Conservation (phyloP, 108 stramenopile species). For the Cyclotella sp. region DNA sequence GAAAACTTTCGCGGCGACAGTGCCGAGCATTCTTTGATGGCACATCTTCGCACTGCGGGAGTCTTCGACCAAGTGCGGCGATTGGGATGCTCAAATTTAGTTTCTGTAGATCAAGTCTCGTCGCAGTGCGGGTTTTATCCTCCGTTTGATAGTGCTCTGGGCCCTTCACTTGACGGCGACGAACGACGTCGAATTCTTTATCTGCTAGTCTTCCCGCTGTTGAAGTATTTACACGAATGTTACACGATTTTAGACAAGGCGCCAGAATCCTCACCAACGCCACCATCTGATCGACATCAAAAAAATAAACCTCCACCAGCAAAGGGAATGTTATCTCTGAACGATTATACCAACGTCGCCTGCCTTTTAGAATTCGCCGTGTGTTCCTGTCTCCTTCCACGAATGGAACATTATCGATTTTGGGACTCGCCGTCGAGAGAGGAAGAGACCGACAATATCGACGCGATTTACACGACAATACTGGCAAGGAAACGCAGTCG, state of each 20-base stretch:
- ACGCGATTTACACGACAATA: constrained; percentile 5
- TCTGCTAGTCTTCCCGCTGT: constrained; percentile 37
- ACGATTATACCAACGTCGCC: constrained; percentile 86
- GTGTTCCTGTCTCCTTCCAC: constrained; percentile 66
- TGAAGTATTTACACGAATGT: constrained; percentile 34
- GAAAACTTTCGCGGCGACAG: background rate
- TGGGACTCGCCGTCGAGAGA: background rate
- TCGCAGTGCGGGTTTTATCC: background rate
- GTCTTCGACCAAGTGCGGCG: constrained; percentile 29
- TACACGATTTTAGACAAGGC: constrained; percentile 46
- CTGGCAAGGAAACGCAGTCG: constrained; percentile 29
- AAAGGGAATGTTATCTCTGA: constrained; percentile 76
- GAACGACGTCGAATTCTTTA: constrained; percentile 47
- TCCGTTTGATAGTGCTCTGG: background rate
- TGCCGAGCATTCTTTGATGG: constrained; percentile 19
- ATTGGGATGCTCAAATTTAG: background rate
- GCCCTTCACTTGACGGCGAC: background rate
- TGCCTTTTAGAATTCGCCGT: constrained; percentile 76
- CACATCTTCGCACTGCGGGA: constrained; percentile 30
- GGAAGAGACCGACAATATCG: background rate
- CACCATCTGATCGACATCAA: constrained; percentile 8
- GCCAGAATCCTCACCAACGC: background rate
- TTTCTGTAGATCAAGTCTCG: background rate
- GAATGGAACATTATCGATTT: constrained; percentile 52
- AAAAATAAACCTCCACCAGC: constrained; percentile 58